Evolutionary conservation across 306 rosid genomes (phyloP).

Genomic region (Mimosa pudica): DNA sequence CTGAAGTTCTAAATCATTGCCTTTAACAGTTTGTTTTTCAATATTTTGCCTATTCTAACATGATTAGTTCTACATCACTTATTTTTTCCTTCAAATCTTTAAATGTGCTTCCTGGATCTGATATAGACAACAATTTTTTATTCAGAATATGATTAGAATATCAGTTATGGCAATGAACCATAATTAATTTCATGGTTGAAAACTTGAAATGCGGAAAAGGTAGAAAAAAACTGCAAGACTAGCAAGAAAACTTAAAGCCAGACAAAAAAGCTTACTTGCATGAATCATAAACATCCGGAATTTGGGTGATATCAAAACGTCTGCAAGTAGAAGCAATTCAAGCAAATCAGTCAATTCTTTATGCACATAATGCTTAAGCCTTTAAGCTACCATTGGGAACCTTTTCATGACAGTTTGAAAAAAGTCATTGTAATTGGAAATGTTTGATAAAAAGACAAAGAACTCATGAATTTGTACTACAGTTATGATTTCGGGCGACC

Average conservation of each 20-base stretch:
- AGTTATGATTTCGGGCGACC: slow-evolving; percentile 4
- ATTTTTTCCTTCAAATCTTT: slow-evolving; percentile 22
- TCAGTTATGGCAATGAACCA: slow-evolving; percentile 15
- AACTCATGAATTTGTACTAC: slow-evolving; percentile 1
- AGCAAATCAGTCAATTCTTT: slow-evolving; percentile 16
- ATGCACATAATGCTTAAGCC: slow-evolving; percentile 14
- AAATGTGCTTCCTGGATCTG: slow-evolving; percentile 21
- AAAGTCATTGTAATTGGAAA: slow-evolving; percentile 18
- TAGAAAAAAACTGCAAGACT: slow-evolving; percentile 1
- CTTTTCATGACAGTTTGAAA: slow-evolving; percentile 15
- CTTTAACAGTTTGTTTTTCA: background rate
- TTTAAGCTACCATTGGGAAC: slow-evolving; percentile 11
- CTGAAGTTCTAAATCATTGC: background rate
- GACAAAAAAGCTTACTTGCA: slow-evolving; percentile 82
- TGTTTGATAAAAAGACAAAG: slow-evolving; percentile 15
- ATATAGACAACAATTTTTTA: background rate
- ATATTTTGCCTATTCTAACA: background rate
- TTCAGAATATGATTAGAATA: background rate
- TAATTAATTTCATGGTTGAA: slow-evolving; percentile 6
- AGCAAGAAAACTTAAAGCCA: slow-evolving; percentile 14
- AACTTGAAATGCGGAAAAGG: slow-evolving; percentile 10
- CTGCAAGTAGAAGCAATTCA: slow-evolving; percentile 55
- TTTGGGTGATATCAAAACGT: slow-evolving; percentile 90
- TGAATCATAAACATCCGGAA: slow-evolving; percentile 95
- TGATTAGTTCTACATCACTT: background rate